Percentiles rank a stretch among this genome's conserved stretches.
Conservation (phyloP, 2,329 filamentous ascomycete genomes). For the Scortechinia acanthostroma region DNA sequence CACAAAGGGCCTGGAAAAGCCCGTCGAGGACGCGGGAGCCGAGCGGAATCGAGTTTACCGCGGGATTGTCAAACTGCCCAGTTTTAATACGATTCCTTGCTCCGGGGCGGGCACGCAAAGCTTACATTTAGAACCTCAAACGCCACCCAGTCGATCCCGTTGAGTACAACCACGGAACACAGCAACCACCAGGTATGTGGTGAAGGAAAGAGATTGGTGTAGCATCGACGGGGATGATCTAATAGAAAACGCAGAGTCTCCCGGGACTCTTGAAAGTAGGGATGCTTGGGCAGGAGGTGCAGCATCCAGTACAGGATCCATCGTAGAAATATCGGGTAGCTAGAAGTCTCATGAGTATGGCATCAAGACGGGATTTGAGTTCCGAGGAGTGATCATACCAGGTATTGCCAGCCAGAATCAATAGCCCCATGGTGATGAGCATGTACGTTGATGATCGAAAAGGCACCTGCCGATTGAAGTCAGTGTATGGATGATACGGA, state of each 20-base stretch:
- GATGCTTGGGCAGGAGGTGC: neutral
- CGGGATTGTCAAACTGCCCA: neutral
- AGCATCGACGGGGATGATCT: constrained; percentile 47
- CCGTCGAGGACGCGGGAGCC: constrained; percentile 53
- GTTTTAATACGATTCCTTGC: no score
- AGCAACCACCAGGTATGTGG: constrained; percentile 61
- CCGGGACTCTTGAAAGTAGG: constrained; percentile 33
- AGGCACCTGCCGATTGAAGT: no score
- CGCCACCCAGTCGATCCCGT: constrained; percentile 55
- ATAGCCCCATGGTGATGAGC: constrained; percentile 37
- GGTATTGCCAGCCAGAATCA: constrained; percentile 61
- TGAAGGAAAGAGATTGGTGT: constrained; percentile 57
- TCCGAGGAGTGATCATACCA: constrained; percentile 36
- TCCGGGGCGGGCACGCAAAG: no score
- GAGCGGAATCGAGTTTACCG: neutral
- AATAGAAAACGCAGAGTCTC: constrained; percentile 46
- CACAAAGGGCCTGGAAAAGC: constrained; percentile 57
- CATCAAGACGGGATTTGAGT: constrained; percentile 6
- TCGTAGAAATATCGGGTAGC: neutral
- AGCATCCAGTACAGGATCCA: neutral
- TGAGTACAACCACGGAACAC: constrained; percentile 50
- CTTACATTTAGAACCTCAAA: constrained; percentile 66
- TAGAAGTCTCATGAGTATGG: neutral
- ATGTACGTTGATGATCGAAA: constrained; percentile 17
- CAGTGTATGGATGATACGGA: constrained; percentile 38